Conservation (phyloP, 257 asterid genomes). For the Cruciata laevipes region DNA sequence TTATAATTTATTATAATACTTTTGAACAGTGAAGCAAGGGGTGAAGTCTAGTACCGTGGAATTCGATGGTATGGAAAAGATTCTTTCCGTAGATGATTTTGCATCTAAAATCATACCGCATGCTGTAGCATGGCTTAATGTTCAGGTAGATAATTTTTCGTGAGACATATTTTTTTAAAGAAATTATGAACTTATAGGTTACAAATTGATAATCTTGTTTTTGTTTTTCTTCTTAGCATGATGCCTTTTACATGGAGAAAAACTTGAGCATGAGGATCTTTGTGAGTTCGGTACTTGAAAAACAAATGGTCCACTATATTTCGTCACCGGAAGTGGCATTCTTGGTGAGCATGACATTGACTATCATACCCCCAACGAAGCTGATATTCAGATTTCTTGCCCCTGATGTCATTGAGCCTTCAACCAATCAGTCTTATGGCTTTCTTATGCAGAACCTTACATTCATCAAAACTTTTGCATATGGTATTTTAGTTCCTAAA, state of each 20-base stretch:
- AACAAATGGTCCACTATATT: slow-evolving; percentile 36
- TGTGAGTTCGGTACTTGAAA: slow-evolving; percentile 46
- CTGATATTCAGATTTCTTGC: slow-evolving; percentile 62
- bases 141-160: slow-evolving; percentile 37
- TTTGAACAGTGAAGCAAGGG: slow-evolving; percentile 47
- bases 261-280: slow-evolving; percentile 69
- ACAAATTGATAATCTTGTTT: too few relatives aligned
- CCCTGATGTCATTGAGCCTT: slow-evolving; percentile 44
- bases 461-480: slow-evolving; percentile 59
- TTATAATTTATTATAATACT: background rate
- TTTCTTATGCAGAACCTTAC: slow-evolving; percentile 59
- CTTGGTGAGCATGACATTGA: slow-evolving; percentile 45
- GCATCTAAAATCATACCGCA: slow-evolving; percentile 21
- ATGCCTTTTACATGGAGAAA: slow-evolving; percentile 61
- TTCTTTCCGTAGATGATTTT: slow-evolving; percentile 41
- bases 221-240: slow-evolving; percentile 38
- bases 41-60: slow-evolving; percentile 29
- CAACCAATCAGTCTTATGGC: slow-evolving; percentile 66
- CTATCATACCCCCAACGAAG: slow-evolving; percentile 43
- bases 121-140: slow-evolving; percentile 52
- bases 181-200: too few relatives aligned
- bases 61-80: slow-evolving; percentile 35
- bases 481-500: slow-evolving; percentile 82
- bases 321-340: slow-evolving; percentile 89
- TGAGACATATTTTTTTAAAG: background rate